Base-by-base conservation (phyloP, 1,139 yeast species). In the Blastobotrys elegans region DNA sequence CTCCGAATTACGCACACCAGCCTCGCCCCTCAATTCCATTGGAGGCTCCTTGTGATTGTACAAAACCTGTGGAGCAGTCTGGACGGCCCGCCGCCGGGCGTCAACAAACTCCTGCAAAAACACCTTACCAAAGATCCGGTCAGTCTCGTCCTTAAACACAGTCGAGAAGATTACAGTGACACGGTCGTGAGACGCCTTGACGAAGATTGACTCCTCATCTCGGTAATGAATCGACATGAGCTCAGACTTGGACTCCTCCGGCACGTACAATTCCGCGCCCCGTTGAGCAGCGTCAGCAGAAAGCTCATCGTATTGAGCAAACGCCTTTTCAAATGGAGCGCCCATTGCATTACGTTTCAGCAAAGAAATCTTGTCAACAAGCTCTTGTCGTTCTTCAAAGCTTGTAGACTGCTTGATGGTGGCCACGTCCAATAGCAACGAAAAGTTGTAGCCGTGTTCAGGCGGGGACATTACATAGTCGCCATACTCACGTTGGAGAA, bases 41-140 rank as follows among this genome's bases (percentile, higher is more conserved):
- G 99, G 99, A n/a, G 97, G 87, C 57, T 88, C 96, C 55, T 76
- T 77, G 61, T 84, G 92, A 13, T 95, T 82, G 64, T 85, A 90
- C 61, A 94, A 77, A 46, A 92, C 99, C 72, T 94, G 99, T 20
- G 99, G 98, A 1, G 98, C 97, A 46, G 95, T 90, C 70, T 94
- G 98, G 51, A 92, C 94, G 13, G 95, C 86, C 65, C 97, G 80
- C 68, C 85, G 84, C 69, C 99, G 80, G 11, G 99, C 97, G 63
- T 87, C 99, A 42, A 92, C 97, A 68, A 92, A 92, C 70, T 92
- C 99, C 68, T 92, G 99, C 57, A 92, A 72, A 65, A 94, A 92
- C 49, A 92, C 97, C 66, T 86, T 89, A 45, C 97, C 97, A 60
- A 92, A 88, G 50, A 89, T 80, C 66, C 87, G 87, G 69, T 92